Base-by-base conservation (phyloP, 441 rosid genomes). In the Arabidopsis lyrata region DNA sequence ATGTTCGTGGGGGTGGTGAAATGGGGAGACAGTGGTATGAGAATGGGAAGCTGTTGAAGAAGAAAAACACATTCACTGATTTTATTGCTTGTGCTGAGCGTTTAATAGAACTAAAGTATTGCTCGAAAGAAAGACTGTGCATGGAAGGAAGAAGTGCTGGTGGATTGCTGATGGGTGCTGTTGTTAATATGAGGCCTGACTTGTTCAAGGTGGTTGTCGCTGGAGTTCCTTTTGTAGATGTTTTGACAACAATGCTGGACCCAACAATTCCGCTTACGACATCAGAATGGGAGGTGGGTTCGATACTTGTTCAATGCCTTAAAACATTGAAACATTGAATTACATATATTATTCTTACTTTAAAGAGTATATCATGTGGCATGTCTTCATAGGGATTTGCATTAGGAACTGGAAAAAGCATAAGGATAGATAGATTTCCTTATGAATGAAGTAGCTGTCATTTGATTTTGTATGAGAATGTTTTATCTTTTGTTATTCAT, bases 1-100 rank as follows among this genome's bases (percentile, higher is more conserved):
- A 95, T 66, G 67, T 95, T 75, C 96, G 99, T 52, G 97, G 99
- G 11, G 99, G 99, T 74, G 99, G 97, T 74, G 99, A 95, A 83
- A 86, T 95, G 93, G 97, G 99, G 66, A 90, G 99, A 80, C 89
- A 81, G 77, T 95, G 99, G 99, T 90, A 95, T 60, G 99, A 95
- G 83, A 86, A 89, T 66, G 99, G 99, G 72, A 95, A 95, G 78
- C 77, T 87, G 5, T 77, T 95, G 76, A 84, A 82, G 81, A 95
- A 95, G 76, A 90, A 86, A 50, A 95, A 89, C 79, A 95, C 97
- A 32, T 95, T 90, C 80, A 86, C 94, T 4, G 97, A 95, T 80
- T 95, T 90, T 72, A 85, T 92, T 70, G 81, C 89, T 39, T 86
- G 91, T 73, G 97, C 97, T 3, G 97, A 95, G 85, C 76, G 73